phyloP scores from a whole-genome alignment of 768 basidiomycete genomes.

The Strobilomyces echinocephalus region DNA sequence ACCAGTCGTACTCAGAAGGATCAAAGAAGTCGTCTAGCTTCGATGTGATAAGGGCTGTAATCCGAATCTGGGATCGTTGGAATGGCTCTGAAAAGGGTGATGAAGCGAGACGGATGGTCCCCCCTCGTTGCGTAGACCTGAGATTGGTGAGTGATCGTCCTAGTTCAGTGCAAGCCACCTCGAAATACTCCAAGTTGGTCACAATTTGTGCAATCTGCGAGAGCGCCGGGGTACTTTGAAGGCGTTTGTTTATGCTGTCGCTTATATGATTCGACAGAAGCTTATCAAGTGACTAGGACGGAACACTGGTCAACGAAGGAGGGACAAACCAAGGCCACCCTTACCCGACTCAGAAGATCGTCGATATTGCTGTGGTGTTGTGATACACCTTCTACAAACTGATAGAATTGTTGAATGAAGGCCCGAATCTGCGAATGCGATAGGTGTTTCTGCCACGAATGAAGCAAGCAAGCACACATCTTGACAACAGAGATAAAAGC shows the following conservation, averaged over 20 bases:
- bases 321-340: slow-evolving; percentile 1
- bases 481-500: slow-evolving; percentile 92
- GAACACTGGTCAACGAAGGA: slow-evolving; percentile 1
- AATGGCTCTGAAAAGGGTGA: slow-evolving; percentile 68
- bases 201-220: slow-evolving; percentile 92
- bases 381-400: slow-evolving; percentile 92
- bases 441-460: not conserved
- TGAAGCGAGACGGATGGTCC: slow-evolving; percentile 66
- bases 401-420: slow-evolving; percentile 93
- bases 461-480: slow-evolving; percentile 44
- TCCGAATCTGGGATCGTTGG: slow-evolving; percentile 63
- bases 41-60: slow-evolving; percentile 77
- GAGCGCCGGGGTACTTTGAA: slow-evolving; percentile 70
- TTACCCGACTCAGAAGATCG: slow-evolving; percentile 82
- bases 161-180: slow-evolving; percentile 77
- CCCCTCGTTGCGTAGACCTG: slow-evolving; percentile 81
- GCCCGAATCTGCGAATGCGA: slow-evolving; percentile 57
- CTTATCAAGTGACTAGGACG: slow-evolving; percentile 72
- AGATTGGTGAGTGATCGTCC: slow-evolving; percentile 80
- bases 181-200: slow-evolving; percentile 89
- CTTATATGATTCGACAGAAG: slow-evolving; percentile 75
- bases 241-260: slow-evolving; percentile 68
- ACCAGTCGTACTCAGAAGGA: slow-evolving; percentile 93
- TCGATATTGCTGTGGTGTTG: slow-evolving; percentile 91
- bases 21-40: slow-evolving; percentile 97